phyloP scores from a whole-genome alignment of 2,329 filamentous ascomycete genomes.

The Meredithiella fracta region DNA sequence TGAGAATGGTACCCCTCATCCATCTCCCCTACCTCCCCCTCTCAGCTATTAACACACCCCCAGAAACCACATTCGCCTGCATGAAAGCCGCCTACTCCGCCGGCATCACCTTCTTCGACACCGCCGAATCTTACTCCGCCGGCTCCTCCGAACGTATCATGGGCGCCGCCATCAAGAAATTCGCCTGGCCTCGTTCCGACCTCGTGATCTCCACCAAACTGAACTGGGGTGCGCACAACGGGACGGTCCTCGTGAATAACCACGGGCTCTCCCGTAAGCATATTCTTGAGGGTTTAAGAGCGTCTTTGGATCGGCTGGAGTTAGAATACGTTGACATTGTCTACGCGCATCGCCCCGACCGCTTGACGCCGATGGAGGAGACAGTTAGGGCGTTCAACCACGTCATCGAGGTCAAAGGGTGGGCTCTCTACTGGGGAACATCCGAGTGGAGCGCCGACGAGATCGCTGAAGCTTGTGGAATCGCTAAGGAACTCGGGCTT shows the following conservation, averaged over 20 bases:
- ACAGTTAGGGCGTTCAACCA: constrained; percentile 55
- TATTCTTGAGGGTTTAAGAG: constrained; percentile 47
- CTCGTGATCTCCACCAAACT: constrained; percentile 48
- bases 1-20: constrained; percentile 6
- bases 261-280: constrained; percentile 52
- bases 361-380: constrained; percentile 53
- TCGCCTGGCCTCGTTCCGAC: constrained; percentile 44
- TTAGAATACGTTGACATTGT: constrained; percentile 51
- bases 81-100: constrained; percentile 45
- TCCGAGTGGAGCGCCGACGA: constrained; percentile 55
- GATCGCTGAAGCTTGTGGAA: constrained; percentile 37
- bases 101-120: constrained; percentile 48
- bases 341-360: constrained; percentile 52
- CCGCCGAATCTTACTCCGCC: constrained; percentile 39
- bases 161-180: constrained; percentile 43
- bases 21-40: neutral
- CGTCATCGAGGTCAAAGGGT: constrained; percentile 28
- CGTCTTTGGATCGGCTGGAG: constrained; percentile 38
- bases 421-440: constrained; percentile 58
- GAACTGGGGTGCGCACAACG: constrained; percentile 46
- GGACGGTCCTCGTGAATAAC: constrained; percentile 49
- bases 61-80: constrained; percentile 35
- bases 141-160: constrained; percentile 48
- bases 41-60: neutral
- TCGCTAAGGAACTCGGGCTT: constrained; percentile 41